A percentile compares a stretch with the other conserved stretches of the same genome.
Conservation (phyloP, 1,284 basidiomycete genomes). For the Leccinum fuscescens region DNA sequence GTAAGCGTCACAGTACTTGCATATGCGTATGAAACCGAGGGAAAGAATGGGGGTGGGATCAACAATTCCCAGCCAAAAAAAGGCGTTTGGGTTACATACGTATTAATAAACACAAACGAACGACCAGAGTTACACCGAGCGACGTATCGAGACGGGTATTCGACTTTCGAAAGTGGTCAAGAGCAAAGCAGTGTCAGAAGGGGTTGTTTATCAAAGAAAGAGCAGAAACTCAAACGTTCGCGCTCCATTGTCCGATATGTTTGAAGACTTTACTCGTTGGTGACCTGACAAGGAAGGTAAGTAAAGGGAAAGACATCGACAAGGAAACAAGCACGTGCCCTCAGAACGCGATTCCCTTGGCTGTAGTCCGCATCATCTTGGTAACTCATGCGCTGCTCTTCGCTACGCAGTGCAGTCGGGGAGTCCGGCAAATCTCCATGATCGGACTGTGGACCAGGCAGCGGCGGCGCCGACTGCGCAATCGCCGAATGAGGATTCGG, state of each 20-base stretch:
- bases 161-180: not conserved
- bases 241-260: not conserved
- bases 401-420: conserved; percentile 10
- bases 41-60: not conserved
- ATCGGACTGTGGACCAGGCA: conserved; percentile 14
- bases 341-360: conserved; percentile 29
- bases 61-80: not conserved
- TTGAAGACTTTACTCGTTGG: conserved; percentile 13
- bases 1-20: not conserved
- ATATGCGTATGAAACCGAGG: not conserved
- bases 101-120: not conserved
- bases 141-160: not conserved
- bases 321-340: conserved; percentile 18
- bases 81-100: not conserved
- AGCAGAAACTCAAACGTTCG: not conserved
- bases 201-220: not conserved
- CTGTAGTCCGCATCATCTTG: conserved; percentile 31
- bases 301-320: not conserved
- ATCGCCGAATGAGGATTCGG: conserved; percentile 21
- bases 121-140: not conserved
- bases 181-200: not conserved
- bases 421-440: conserved; percentile 16
- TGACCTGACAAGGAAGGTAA: conserved; percentile 4
- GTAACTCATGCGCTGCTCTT: conserved; percentile 31
- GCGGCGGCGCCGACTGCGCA: conserved; percentile 11